A percentile compares a stretch with the other conserved stretches of the same genome.
Evolutionary conservation across 257 asterid genomes (phyloP).

Genomic region (Handroanthus guayacan): DNA sequence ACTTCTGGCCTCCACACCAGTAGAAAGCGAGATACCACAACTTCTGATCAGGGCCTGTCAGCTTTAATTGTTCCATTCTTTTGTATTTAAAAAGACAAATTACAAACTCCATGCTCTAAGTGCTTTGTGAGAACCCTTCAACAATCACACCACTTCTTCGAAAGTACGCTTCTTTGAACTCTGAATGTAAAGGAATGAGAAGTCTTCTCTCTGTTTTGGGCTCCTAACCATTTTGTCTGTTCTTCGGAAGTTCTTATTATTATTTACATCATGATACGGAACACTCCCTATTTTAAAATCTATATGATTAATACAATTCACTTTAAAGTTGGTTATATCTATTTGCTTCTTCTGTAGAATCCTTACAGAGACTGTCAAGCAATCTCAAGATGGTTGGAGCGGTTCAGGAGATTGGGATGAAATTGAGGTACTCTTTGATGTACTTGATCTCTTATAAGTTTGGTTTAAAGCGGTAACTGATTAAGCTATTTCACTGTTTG

Average conservation of each 20-base stretch:
- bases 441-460: neutral
- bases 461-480: constrained; percentile 15
- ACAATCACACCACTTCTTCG: constrained; percentile 14
- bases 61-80: neutral
- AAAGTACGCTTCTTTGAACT: neutral
- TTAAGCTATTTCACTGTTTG: constrained; percentile 11
- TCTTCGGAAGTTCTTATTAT: neutral
- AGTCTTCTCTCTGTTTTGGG: constrained; percentile 2
- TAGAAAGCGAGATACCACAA: neutral
- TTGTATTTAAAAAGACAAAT: neutral
- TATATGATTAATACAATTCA: constrained; percentile 6
- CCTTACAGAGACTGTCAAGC: constrained; percentile 77
- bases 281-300: neutral
- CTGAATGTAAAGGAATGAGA: constrained; percentile 8
- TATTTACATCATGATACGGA: constrained; percentile 4
- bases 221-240: neutral
- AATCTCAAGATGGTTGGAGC: constrained; percentile 70
- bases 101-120: neutral
- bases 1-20: neutral
- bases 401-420: constrained; percentile 80
- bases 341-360: constrained; percentile 55
- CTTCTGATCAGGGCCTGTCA: neutral
- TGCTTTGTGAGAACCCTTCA: neutral
- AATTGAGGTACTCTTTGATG: constrained; percentile 62
- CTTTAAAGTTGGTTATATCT: constrained; percentile 10